phyloP scores from a whole-genome alignment of 2,329 filamentous ascomycete genomes.

The Neopestalotiopsis rosae region DNA sequence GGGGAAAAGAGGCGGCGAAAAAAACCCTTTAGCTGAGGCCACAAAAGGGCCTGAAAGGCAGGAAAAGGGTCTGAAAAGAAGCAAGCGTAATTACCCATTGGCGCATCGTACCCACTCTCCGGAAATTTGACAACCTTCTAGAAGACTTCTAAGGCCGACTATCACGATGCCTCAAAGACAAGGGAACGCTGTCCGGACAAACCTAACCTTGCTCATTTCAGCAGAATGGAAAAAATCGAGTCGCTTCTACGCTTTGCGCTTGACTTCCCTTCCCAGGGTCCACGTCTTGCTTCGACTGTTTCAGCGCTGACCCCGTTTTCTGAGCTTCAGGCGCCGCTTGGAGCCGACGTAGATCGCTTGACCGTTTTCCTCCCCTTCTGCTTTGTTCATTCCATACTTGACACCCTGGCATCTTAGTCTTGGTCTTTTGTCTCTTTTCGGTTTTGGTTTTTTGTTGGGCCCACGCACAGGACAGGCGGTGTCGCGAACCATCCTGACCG shows the following conservation, averaged over 20 bases:
- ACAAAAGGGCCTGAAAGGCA: not conserved
- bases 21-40: slow-evolving; percentile 3
- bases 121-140: slow-evolving; percentile 18
- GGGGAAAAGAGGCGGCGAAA: not conserved
- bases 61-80: not conserved
- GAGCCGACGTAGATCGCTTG: slow-evolving; percentile 12
- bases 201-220: not conserved
- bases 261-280: not conserved
- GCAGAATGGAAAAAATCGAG: not conserved
- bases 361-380: not conserved
- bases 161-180: not conserved
- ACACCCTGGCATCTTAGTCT: not conserved
- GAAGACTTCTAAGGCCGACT: slow-evolving; percentile 8
- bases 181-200: slow-evolving; percentile 11
- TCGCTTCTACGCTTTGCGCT: not conserved
- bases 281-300: not conserved
- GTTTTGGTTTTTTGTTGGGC: slow-evolving; percentile 8
- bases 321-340: not conserved
- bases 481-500: not conserved
- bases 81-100: not conserved
- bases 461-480: not conserved
- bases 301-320: not conserved
- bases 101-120: not conserved
- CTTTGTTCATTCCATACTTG: not conserved
- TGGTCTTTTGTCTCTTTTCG: not conserved